Base-by-base conservation (phyloP, 2,329 filamentous ascomycete genomes). In the Xylariaceae sp. region DNA sequence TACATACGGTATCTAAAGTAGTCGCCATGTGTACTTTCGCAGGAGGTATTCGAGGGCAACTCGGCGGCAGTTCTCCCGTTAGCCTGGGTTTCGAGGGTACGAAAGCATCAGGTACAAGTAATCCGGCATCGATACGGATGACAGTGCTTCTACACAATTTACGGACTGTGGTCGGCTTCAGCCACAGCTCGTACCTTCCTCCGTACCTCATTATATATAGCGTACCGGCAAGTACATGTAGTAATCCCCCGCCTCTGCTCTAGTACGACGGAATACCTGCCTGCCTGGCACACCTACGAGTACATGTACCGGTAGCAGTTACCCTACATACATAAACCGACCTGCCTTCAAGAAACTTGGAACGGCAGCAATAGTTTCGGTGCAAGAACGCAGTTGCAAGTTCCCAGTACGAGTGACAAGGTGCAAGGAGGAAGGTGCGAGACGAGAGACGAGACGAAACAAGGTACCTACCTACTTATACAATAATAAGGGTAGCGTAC, bases 401-500 rank as follows among this genome's bases (percentile, higher is more conserved):
- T 37, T 30, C 23, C 23, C 23, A 30, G 23, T 30, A 30, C 23
- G 23, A 30, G 23, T 30, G 23, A 30, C 23, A 30, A 30, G 23
- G 23, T 15, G 17, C 34, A 17, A 44, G 60, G 17, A 23, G 35
- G 35, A 47, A 30, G 49, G 56, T 35, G 50, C 47, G 52, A 35
- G 35, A 30, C 23, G 23, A 30, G 23, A 30, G 23, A 30, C 23
- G 23, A 30, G 23, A 30, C 23, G 23, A 39, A 18, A 37, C 56
- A 45, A 45, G 41, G 41, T 13, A 45, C 41, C 41, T 13, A 45
- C 41, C 41, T 45, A 15, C 41, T 45, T 45, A 13, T 45, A 45
- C 18, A 30, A 17, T 52, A 52, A 15, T 41, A 37, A 39, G 35
- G 18, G 39, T 34, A 47, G 18, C 54, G 60, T 62, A 60, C 60